Percentiles rank a stretch among this genome's conserved stretches.
These are phyloP conservation scores for Hymenoscyphus albidus DNA, from an alignment of 2,329 filamentous ascomycete species.

Conservation along the genomic window DNA sequence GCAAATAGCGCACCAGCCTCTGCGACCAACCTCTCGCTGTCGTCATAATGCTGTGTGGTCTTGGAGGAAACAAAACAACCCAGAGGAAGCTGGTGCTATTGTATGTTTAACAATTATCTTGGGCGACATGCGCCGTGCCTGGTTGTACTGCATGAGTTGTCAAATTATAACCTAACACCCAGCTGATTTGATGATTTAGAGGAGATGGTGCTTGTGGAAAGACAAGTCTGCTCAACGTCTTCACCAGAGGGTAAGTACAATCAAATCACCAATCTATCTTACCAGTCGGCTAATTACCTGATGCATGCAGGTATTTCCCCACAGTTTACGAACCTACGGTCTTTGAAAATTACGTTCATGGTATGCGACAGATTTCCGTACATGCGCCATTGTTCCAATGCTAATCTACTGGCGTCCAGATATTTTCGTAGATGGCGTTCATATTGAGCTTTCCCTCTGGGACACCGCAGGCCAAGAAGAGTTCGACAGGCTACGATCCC, in stretches of 20 bases:
- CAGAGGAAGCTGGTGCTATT: conserved; percentile 72
- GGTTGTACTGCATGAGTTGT: conserved; percentile 8
- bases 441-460: conserved; percentile 97
- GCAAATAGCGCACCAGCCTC: background rate
- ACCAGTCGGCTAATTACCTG: conserved; percentile 10
- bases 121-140: conserved; percentile 4
- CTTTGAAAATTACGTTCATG: conserved; percentile 98
- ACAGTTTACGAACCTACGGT: conserved; percentile 98
- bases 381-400: background rate
- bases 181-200: conserved; percentile 44
- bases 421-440: conserved; percentile 95
- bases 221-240: conserved; percentile 95
- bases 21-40: background rate
- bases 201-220: conserved; percentile 97
- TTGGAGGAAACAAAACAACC: conserved; percentile 59
- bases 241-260: conserved; percentile 78
- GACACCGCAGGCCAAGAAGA: conserved; percentile 98
- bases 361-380: conserved; percentile 46
- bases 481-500: conserved; percentile 90
- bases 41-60: conserved; percentile 33
- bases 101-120: conserved; percentile 44
- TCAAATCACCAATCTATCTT: background rate
- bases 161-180: conserved; percentile 13
- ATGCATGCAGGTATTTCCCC: conserved; percentile 72
- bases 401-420: conserved; percentile 50